These are phyloP conservation scores for Spiraea crenata DNA, from an alignment of 331 rosid genomes.

Conservation along the genomic window DNA sequence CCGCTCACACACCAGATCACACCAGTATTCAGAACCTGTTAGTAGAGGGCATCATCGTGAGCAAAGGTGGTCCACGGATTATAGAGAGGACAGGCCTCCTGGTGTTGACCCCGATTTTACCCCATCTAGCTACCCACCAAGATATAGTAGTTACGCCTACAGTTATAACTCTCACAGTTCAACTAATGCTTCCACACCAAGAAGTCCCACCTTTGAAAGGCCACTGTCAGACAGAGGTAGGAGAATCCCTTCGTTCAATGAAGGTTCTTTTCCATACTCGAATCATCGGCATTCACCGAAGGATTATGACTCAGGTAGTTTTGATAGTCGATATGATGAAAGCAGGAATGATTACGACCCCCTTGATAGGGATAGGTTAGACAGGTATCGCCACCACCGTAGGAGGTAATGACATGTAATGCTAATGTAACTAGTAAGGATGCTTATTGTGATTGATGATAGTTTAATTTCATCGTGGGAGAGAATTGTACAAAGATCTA, in stretches of 20 bases:
- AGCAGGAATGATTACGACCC: conserved; percentile 37
- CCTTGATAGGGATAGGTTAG: conserved; percentile 38
- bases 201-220: conserved; percentile 41
- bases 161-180: conserved; percentile 24
- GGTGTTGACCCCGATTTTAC: conserved; percentile 58
- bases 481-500: conserved; percentile 32
- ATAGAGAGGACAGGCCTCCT: conserved; percentile 78
- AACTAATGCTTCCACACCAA: conserved; percentile 23
- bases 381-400: conserved; percentile 44
- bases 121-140: conserved; percentile 61
- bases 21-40: conserved; percentile 38
- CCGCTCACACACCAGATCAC: conserved; percentile 47
- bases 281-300: conserved; percentile 25
- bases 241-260: conserved; percentile 47
- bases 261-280: conserved; percentile 51
- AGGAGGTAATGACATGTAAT: conserved; percentile 35
- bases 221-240: conserved; percentile 49
- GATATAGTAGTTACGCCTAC: conserved; percentile 48
- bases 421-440: conserved; percentile 10
- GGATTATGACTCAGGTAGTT: conserved; percentile 35
- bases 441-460: conserved; percentile 15
- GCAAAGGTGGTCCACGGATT: conserved; percentile 54
- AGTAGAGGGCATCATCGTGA: conserved; percentile 62
- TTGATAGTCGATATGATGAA: conserved; percentile 33
- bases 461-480: background rate